Conservation (phyloP, 768 basidiomycete species). For the Pulveroboletus sp. region DNA sequence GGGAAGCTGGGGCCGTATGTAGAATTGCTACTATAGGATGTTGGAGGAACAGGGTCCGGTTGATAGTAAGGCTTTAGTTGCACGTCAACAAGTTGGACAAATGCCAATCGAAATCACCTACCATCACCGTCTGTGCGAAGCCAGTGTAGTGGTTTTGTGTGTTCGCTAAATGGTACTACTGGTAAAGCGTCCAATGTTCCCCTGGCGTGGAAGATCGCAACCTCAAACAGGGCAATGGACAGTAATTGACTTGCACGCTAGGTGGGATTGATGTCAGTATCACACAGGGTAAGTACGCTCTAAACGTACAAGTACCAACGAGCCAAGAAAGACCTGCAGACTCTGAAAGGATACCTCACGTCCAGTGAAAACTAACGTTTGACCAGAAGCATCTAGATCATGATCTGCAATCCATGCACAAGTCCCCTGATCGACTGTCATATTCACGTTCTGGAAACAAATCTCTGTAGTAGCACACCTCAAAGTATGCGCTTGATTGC, state of each 20-base stretch:
- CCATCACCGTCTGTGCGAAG: constrained; percentile 51
- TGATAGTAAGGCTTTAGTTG: constrained; percentile 45
- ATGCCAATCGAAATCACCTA: constrained; percentile 13
- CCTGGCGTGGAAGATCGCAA: constrained; percentile 19
- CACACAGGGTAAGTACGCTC: background rate
- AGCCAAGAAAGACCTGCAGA: constrained; percentile 78
- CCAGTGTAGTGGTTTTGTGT: constrained; percentile 49
- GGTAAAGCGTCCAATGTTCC: constrained; percentile 47
- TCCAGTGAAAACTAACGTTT: constrained; percentile 58
- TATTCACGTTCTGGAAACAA: background rate
- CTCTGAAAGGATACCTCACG: constrained; percentile 73
- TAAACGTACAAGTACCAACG: constrained; percentile 54
- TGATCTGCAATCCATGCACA: constrained; percentile 87
- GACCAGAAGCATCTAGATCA: constrained; percentile 48
- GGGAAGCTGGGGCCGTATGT: constrained; percentile 38
- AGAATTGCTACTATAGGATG: constrained; percentile 36
- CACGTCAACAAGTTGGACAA: too few species aligned
- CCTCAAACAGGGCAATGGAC: background rate
- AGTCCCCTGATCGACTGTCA: constrained; percentile 44
- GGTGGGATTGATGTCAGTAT: background rate
- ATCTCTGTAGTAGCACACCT: constrained; percentile 37
- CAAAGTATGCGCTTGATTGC: constrained; percentile 57
- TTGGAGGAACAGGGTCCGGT: constrained; percentile 40
- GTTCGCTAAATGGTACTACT: constrained; percentile 46
- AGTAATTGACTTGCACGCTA: constrained; percentile 20